These are phyloP conservation scores for Chaetoceros tenuissimus DNA, from an alignment of 108 stramenopile genomes.

Conservation along the genomic window DNA sequence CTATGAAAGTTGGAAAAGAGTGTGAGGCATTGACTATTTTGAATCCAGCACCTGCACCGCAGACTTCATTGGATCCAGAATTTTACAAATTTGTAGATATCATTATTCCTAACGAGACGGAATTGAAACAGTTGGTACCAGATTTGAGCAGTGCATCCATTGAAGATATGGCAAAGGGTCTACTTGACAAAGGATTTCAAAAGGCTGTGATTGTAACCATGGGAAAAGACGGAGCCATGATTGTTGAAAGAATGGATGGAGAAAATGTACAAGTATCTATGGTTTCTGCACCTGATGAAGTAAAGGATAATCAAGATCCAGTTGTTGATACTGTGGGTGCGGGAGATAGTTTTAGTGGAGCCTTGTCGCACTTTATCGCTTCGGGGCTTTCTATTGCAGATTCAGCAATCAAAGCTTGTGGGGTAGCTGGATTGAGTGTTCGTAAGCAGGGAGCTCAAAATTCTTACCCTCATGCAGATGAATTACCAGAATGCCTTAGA, in stretches of 20 bases:
- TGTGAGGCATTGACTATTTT: constrained; percentile 68
- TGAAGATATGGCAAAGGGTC: constrained; percentile 44
- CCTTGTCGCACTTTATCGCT: constrained; percentile 60
- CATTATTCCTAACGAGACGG: constrained; percentile 77
- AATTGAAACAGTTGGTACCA: constrained; percentile 38
- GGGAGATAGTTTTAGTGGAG: constrained; percentile 80
- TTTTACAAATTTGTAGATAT: constrained; percentile 65
- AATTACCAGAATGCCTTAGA: constrained; percentile 54
- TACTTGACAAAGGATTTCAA: constrained; percentile 51
- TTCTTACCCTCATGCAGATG: constrained; percentile 51
- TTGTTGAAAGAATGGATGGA: constrained; percentile 31
- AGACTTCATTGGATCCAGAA: constrained; percentile 48
- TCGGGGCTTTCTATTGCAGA: constrained; percentile 37
- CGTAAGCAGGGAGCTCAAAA: constrained; percentile 70
- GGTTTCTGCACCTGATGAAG: constrained; percentile 45
- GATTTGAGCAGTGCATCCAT: constrained; percentile 14
- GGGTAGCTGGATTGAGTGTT: constrained; percentile 77
- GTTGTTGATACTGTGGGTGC: constrained; percentile 81
- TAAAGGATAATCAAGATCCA: constrained; percentile 52
- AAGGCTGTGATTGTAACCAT: constrained; percentile 71
- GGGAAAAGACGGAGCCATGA: constrained; percentile 75
- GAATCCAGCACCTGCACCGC: constrained; percentile 57
- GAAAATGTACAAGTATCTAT: constrained; percentile 12
- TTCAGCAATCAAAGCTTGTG: constrained; percentile 65
- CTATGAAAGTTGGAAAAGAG: constrained; percentile 47